Evolutionary conservation across 2,329 filamentous ascomycete species (phyloP).

Genomic region (Teratosphaeria destructans): DNA sequence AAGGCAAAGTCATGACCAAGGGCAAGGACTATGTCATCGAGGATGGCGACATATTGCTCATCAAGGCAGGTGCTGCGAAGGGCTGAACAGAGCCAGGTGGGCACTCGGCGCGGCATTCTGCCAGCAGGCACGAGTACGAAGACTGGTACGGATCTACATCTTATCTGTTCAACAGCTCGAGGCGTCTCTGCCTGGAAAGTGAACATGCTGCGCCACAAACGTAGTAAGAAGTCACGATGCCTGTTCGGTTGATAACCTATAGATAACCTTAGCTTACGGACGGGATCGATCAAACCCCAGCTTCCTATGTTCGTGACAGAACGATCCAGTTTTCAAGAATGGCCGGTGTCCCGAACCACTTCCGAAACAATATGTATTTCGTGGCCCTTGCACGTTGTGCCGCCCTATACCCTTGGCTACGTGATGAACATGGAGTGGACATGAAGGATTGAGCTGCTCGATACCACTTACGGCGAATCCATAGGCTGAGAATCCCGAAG

Average conservation of each 20-base stretch:
- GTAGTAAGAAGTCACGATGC: neutral
- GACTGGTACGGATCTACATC: neutral
- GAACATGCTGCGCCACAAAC: neutral
- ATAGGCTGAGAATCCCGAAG: neutral
- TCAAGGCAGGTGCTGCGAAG: constrained; percentile 84
- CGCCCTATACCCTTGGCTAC: too few relatives aligned
- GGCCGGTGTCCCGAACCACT: too few relatives aligned
- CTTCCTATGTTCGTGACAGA: neutral
- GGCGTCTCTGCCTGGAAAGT: too few relatives aligned
- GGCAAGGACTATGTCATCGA: constrained; percentile 92
- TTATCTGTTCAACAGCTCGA: too few relatives aligned
- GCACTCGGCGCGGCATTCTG: neutral
- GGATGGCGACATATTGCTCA: constrained; percentile 72
- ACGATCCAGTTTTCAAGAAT: neutral
- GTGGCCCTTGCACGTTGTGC: too few relatives aligned
- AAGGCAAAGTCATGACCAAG: constrained; percentile 97
- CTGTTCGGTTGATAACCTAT: neutral
- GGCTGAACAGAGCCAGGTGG: neutral
- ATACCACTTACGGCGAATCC: neutral
- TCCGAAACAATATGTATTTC: too few relatives aligned
- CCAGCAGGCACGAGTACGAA: neutral
- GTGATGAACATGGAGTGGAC: too few relatives aligned
- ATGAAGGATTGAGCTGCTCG: too few relatives aligned
- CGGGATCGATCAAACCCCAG: neutral
- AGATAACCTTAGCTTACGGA: neutral